These are phyloP conservation scores for Sclerotiophoma versabilis DNA, from an alignment of 2,329 filamentous ascomycete species.

Conservation along the genomic window DNA sequence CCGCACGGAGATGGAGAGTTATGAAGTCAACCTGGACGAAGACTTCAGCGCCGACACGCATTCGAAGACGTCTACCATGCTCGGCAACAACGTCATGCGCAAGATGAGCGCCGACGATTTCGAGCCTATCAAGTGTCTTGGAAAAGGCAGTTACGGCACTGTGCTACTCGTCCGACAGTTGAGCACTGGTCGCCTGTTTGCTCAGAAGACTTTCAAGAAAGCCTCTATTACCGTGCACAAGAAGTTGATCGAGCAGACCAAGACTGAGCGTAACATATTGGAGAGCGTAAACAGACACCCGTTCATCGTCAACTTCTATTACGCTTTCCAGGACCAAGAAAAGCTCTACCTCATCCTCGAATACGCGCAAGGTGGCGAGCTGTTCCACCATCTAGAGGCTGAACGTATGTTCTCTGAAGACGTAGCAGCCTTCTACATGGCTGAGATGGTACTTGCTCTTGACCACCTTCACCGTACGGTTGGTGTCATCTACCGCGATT, in stretches of 20 bases:
- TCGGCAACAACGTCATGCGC: constrained; percentile 62
- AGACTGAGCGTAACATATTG: constrained; percentile 92
- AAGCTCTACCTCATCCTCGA: constrained; percentile 97
- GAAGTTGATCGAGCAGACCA: constrained; percentile 94
- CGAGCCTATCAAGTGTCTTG: constrained; percentile 86
- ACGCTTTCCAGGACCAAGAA: constrained; percentile 97
- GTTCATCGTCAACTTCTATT: constrained; percentile 97
- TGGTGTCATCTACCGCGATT: constrained; percentile 93
- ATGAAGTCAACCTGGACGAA: constrained; percentile 82
- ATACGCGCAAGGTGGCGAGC: constrained; percentile 94
- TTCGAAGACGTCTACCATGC: constrained; percentile 45
- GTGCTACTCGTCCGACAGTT: constrained; percentile 92
- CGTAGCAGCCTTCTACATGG: constrained; percentile 96
- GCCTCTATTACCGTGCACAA: constrained; percentile 95
- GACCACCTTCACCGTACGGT: constrained; percentile 92
- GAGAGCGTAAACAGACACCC: constrained; percentile 96
- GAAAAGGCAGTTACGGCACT: constrained; percentile 95
- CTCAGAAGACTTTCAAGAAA: constrained; percentile 99
- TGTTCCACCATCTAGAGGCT: constrained; percentile 92
- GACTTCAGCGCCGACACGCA: constrained; percentile 76
- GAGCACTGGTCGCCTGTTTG: constrained; percentile 85
- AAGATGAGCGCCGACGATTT: constrained; percentile 96
- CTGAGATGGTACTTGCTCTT: constrained; percentile 92
- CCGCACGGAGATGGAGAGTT: constrained; percentile 77
- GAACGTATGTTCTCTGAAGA: constrained; percentile 95